phyloP scores from a whole-genome alignment of 768 basidiomycete species.

The Cubamyces sp. region DNA sequence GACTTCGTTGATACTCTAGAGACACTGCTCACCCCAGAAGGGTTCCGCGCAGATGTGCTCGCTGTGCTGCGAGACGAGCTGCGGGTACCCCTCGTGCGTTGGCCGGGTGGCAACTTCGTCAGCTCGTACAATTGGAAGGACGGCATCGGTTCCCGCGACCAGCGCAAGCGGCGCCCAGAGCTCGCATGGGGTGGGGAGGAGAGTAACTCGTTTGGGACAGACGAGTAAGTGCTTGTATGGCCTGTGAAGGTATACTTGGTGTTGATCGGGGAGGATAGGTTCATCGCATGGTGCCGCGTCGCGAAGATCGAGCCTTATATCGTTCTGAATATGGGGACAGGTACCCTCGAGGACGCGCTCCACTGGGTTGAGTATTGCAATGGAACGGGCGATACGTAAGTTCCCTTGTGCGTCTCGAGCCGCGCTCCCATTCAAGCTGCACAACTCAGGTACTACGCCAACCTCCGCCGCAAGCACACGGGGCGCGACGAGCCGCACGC shows the following conservation, averaged over 20 bases:
- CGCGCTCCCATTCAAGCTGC: neutral
- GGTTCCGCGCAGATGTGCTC: conserved; percentile 33
- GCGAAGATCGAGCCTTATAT: conserved; percentile 60
- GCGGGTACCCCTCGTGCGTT: conserved; percentile 26
- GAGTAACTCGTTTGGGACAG: conserved; percentile 64
- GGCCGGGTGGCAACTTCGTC: conserved; percentile 34
- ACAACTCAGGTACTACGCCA: conserved; percentile 48
- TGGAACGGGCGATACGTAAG: conserved; percentile 43
- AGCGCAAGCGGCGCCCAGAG: conserved; percentile 57
- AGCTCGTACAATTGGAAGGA: conserved; percentile 42
- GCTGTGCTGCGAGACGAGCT: conserved; percentile 29
- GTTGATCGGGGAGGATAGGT: conserved; percentile 39
- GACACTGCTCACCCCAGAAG: conserved; percentile 28
- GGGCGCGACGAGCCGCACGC: conserved; percentile 59
- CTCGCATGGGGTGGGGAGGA: conserved; percentile 65
- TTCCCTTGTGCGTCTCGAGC: neutral
- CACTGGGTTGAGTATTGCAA: conserved; percentile 70
- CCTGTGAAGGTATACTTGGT: neutral
- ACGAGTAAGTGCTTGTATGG: conserved; percentile 25
- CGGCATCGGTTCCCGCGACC: conserved; percentile 55
- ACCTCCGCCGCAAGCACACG: conserved; percentile 55
- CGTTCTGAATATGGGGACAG: conserved; percentile 67
- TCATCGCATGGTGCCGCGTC: conserved; percentile 57
- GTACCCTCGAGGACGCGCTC: conserved; percentile 61
- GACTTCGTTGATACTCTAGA: conserved; percentile 28